Conservation (phyloP, 495 filamentous ascomycete genomes). For the Alectoria sarmentosa region DNA sequence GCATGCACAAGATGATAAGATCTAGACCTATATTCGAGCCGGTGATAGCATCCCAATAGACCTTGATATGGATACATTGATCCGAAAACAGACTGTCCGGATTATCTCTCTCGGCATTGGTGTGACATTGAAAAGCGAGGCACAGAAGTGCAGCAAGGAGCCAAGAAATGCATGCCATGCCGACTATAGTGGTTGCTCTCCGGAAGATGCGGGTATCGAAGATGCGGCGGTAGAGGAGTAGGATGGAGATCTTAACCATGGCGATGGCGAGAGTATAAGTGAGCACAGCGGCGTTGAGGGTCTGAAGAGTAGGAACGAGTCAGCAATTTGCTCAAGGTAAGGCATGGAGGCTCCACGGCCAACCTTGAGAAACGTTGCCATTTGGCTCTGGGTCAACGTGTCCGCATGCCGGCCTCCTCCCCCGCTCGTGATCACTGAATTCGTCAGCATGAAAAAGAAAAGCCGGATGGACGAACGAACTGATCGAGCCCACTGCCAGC, state of each 20-base stretch:
- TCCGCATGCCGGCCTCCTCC: not conserved
- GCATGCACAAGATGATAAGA: constrained; percentile 28
- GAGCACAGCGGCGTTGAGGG: constrained; percentile 6
- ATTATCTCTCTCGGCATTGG: constrained; percentile 9
- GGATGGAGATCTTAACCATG: constrained; percentile 22
- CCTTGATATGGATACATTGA: constrained; percentile 29
- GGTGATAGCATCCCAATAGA: constrained; percentile 27
- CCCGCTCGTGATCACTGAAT: not conserved
- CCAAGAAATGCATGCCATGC: constrained; percentile 10
- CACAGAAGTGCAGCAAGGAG: constrained; percentile 2
- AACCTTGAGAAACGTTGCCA: constrained; percentile 8
- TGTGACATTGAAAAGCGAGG: constrained; percentile 14
- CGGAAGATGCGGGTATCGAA: constrained; percentile 15
- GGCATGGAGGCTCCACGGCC: too few relatives aligned
- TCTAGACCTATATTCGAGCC: constrained; percentile 29
- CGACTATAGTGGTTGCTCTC: not conserved
- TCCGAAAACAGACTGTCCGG: constrained; percentile 1
- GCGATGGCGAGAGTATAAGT: constrained; percentile 17
- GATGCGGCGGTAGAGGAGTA: constrained; percentile 23
- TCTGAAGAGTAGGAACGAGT: not conserved
- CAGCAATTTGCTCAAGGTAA: not conserved
- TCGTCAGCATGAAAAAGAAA: not conserved
- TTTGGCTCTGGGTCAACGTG: not conserved
- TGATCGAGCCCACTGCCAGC: constrained; percentile 5
- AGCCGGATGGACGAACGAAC: not conserved